Conservation (phyloP, 176 grass and related monocot species). For the Olyra latifolia region DNA sequence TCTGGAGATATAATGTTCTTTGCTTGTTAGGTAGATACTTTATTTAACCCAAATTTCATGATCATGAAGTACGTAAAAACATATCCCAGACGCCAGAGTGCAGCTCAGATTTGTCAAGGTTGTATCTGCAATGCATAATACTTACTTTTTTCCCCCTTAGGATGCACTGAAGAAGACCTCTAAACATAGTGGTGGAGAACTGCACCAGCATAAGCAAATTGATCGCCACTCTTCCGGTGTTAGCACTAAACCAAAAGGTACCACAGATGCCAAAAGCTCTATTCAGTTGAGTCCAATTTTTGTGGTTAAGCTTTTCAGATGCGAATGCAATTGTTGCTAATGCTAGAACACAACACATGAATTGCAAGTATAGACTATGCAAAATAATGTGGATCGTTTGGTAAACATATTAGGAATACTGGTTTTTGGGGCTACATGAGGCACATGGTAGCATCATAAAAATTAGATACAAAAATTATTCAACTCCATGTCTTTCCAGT, state of each 20-base stretch:
- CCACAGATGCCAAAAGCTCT: not conserved
- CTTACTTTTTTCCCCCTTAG: slow-evolving; percentile 18
- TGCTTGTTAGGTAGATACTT: not conserved
- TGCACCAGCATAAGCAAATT: slow-evolving; percentile 24
- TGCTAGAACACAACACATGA: not conserved
- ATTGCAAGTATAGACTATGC: not conserved
- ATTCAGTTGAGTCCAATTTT: not conserved
- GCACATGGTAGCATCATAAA: not conserved
- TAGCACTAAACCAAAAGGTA: slow-evolving; percentile 36
- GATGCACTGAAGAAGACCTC: slow-evolving; percentile 31
- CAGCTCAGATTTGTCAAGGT: not conserved
- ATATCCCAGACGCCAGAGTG: not conserved
- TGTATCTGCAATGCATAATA: not conserved
- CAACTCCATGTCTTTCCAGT: not conserved
- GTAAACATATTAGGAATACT: not conserved
- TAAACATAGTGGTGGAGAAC: slow-evolving; percentile 7
- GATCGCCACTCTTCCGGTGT: not conserved
- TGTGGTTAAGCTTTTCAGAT: not conserved
- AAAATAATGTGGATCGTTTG: not conserved
- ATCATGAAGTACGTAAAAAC: not conserved
- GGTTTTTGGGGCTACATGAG: slow-evolving; percentile 3
- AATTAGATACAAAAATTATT: not conserved
- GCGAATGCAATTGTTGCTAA: not conserved
- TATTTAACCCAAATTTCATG: not conserved
- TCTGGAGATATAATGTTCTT: not conserved